phyloP scores from a whole-genome alignment of 495 filamentous ascomycete species.

The Tuber magnatum region DNA sequence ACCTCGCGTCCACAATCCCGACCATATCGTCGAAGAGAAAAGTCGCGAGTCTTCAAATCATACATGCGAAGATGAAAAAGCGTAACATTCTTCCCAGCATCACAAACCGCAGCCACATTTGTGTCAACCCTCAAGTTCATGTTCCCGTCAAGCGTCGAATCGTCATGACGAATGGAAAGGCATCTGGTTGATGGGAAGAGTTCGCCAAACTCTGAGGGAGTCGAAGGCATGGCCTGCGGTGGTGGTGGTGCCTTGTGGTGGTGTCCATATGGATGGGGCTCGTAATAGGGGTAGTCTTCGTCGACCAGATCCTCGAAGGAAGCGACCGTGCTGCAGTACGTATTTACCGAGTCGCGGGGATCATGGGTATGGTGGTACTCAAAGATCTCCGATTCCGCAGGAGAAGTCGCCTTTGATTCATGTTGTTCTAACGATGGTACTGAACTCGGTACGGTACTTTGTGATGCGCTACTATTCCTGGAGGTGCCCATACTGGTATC shows the following conservation, averaged over 20 bases:
- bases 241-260: constrained; percentile 43
- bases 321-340: constrained; percentile 66
- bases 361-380: constrained; percentile 29
- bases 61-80: constrained; percentile 96
- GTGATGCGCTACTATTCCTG: constrained; percentile 32
- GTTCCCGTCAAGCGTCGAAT: constrained; percentile 85
- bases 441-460: constrained; percentile 37
- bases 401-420: constrained; percentile 32
- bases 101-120: constrained; percentile 48
- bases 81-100: constrained; percentile 57
- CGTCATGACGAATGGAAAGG: constrained; percentile 81
- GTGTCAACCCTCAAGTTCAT: constrained; percentile 95
- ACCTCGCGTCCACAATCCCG: constrained; percentile 90
- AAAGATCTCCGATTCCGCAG: constrained; percentile 34
- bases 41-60: constrained; percentile 76
- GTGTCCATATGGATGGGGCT: constrained; percentile 43
- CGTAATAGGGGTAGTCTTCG: constrained; percentile 49
- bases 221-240: constrained; percentile 56
- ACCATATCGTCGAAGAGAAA: constrained; percentile 85
- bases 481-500: constrained; percentile 34
- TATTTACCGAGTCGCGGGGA: constrained; percentile 63
- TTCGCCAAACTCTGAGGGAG: constrained; percentile 72
- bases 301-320: constrained; percentile 58
- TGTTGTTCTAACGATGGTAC: constrained; percentile 39
- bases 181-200: constrained; percentile 79